phyloP scores from a whole-genome alignment of 2,329 filamentous ascomycete species.

The Arthroderma uncinatum region DNA sequence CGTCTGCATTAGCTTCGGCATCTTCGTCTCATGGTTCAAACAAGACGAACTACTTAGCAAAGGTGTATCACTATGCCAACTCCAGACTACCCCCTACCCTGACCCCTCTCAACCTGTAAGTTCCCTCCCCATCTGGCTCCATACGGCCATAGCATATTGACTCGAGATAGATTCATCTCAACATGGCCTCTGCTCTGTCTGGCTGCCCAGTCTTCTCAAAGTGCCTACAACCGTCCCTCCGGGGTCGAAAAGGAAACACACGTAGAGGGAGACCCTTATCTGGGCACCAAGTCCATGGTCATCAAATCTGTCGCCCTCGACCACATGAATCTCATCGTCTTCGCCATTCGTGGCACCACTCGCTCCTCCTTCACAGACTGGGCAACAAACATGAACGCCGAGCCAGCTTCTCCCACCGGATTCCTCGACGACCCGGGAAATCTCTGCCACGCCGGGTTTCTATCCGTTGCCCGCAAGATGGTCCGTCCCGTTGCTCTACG shows the following conservation, averaged over 20 bases:
- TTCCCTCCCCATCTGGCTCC: slow-evolving; percentile 8
- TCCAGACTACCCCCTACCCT: slow-evolving; percentile 59
- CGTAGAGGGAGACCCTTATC: slow-evolving; percentile 58
- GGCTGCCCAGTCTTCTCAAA: slow-evolving; percentile 65
- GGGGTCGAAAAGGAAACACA: slow-evolving; percentile 56
- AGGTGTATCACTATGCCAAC: slow-evolving; percentile 69
- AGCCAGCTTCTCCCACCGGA: slow-evolving; percentile 51
- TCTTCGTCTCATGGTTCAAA: slow-evolving; percentile 20
- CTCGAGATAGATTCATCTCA: slow-evolving; percentile 48
- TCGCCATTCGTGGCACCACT: slow-evolving; percentile 71
- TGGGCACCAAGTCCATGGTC: slow-evolving; percentile 74
- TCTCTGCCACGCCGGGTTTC: slow-evolving; percentile 68
- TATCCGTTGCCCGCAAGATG: slow-evolving; percentile 66
- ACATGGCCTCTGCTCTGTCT: slow-evolving; percentile 69
- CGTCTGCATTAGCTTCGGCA: slow-evolving; percentile 7
- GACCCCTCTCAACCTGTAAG: slow-evolving; percentile 55
- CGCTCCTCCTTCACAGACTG: slow-evolving; percentile 73
- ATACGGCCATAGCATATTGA: neutral
- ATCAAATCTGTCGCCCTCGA: slow-evolving; percentile 73
- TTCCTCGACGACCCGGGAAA: slow-evolving; percentile 73
- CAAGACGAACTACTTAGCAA: slow-evolving; percentile 55
- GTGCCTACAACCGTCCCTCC: slow-evolving; percentile 57
- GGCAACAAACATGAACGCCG: slow-evolving; percentile 67
- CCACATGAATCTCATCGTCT: slow-evolving; percentile 65
- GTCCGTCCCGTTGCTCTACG: slow-evolving; percentile 58